Evolutionary conservation across 108 stramenopile species (phyloP).

Genomic region (Stephanodiscus minutulus): DNA sequence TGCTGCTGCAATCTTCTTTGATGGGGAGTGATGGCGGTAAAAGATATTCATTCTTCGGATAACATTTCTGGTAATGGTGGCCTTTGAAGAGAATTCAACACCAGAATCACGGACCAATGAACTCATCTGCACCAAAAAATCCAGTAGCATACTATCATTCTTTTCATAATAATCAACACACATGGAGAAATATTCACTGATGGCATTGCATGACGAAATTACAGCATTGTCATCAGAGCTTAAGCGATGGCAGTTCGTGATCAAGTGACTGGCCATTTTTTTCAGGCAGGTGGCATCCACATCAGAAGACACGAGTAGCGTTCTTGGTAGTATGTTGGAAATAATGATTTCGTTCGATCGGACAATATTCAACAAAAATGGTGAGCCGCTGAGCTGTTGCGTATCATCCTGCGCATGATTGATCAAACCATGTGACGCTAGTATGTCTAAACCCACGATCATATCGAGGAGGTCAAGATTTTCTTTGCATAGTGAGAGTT

Average conservation of each 20-base stretch:
- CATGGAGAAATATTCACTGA: constrained; percentile 29
- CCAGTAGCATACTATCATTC: constrained; percentile 10
- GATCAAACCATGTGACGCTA: constrained; percentile 9
- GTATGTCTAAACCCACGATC: constrained; percentile 30
- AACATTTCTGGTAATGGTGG: constrained; percentile 26
- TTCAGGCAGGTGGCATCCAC: constrained; percentile 14
- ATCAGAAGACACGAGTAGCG: constrained; percentile 5
- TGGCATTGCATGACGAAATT: constrained; percentile 16
- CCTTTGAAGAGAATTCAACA: constrained; percentile 13
- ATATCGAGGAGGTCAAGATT: constrained; percentile 21
- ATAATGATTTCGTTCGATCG: constrained; percentile 16
- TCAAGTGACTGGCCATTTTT: constrained; percentile 15
- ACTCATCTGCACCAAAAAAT: constrained; percentile 1
- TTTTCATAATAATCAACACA: constrained; percentile 41
- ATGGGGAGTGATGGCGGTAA: constrained; percentile 19
- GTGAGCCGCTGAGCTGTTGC: neutral
- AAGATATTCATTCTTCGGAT: constrained; percentile 35
- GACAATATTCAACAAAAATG: constrained; percentile 16
- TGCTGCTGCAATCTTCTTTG: constrained; percentile 16
- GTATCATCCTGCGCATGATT: neutral
- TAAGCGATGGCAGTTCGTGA: constrained; percentile 7
- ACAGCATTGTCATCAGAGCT: constrained; percentile 9
- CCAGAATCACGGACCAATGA: neutral
- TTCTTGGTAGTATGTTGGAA: constrained; percentile 15
- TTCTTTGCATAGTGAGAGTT: constrained; percentile 11